Percentiles rank a stretch among this genome's conserved stretches.
phyloP scores from a whole-genome alignment of 2,329 filamentous ascomycete genomes.

The Aspergillus texensis region DNA sequence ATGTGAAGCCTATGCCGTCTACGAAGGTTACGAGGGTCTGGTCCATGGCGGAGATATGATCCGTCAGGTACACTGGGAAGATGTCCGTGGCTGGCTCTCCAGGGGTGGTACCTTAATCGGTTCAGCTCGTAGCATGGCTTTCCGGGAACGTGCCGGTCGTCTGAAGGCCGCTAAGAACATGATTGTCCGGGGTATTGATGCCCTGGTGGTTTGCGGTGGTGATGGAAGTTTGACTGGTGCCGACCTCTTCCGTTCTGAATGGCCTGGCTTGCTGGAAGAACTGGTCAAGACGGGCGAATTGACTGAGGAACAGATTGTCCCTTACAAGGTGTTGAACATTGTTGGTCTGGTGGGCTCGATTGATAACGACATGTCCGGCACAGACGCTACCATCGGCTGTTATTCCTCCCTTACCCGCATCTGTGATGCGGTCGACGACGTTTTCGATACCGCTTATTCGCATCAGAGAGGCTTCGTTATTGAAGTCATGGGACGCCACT shows the following conservation, averaged over 20 bases:
- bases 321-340: conserved; percentile 87
- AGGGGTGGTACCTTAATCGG: conserved; percentile 97
- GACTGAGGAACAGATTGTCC: conserved; percentile 67
- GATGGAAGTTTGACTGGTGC: conserved; percentile 94
- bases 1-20: conserved; percentile 77
- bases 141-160: conserved; percentile 84
- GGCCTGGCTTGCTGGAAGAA: conserved; percentile 83
- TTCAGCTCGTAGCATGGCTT: conserved; percentile 87
- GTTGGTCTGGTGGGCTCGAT: conserved; percentile 95
- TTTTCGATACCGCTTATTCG: conserved; percentile 86
- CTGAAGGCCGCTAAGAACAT: conserved; percentile 90
- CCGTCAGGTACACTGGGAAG: conserved; percentile 82
- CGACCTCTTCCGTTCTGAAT: conserved; percentile 87
- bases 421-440: conserved; percentile 93
- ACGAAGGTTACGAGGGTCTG: conserved; percentile 93
- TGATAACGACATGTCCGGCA: conserved; percentile 95
- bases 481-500: conserved; percentile 97
- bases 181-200: conserved; percentile 88
- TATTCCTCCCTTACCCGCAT: conserved; percentile 91
- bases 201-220: conserved; percentile 92
- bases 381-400: conserved; percentile 93
- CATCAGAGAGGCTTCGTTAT: conserved; percentile 96
- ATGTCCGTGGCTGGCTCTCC: conserved; percentile 89
- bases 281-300: conserved; percentile 74
- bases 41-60: conserved; percentile 88